Evolutionary conservation across 768 basidiomycete species (phyloP).

Genomic region (Saitozyma podzolica): DNA sequence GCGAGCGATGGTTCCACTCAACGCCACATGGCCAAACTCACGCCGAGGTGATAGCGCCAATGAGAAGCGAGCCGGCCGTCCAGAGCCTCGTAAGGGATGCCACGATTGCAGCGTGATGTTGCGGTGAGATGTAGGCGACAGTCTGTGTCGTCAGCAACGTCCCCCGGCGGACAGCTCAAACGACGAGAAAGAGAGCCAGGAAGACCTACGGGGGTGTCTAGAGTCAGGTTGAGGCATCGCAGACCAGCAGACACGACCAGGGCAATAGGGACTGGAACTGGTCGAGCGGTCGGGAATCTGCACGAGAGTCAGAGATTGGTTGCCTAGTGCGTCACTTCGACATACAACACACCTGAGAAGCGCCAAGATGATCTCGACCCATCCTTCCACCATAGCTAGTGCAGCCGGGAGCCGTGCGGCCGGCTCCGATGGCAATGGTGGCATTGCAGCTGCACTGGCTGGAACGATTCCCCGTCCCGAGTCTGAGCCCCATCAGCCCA

Average conservation of each 20-base stretch:
- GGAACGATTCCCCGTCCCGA: background rate
- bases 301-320: background rate
- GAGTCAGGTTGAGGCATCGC: constrained; percentile 39
- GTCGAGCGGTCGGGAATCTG: constrained; percentile 41
- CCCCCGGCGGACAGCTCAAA: background rate
- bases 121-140: constrained; percentile 37
- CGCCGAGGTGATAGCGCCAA: constrained; percentile 26
- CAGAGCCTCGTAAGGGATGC: constrained; percentile 34
- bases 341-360: constrained; percentile 29
- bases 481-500: background rate
- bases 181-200: background rate
- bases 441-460: background rate
- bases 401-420: constrained; percentile 14
- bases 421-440: constrained; percentile 26
- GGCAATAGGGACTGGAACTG: constrained; percentile 51
- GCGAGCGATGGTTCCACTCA: background rate
- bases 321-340: background rate
- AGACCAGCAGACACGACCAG: constrained; percentile 42
- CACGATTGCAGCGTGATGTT: constrained; percentile 38
- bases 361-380: constrained; percentile 31
- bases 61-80: constrained; percentile 33
- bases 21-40: constrained; percentile 14
- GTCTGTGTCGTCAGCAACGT: constrained; percentile 28
- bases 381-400: constrained; percentile 39
- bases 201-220: constrained; percentile 38